phyloP scores from a whole-genome alignment of 73 alveolate genomes.

The Tetrahymena thermophila region DNA sequence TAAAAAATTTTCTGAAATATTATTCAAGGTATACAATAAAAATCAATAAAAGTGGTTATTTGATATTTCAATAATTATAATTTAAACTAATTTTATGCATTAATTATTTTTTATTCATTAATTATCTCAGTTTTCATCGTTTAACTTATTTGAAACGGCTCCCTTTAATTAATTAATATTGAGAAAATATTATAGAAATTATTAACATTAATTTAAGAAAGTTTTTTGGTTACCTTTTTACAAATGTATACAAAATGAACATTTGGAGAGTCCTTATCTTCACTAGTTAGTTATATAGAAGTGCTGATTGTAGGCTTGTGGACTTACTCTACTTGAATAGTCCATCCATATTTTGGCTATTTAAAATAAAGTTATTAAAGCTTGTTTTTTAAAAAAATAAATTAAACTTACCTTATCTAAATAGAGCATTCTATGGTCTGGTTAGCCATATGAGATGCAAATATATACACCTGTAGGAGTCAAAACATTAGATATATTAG shows the following conservation, averaged over 20 bases:
- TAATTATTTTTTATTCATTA: not conserved
- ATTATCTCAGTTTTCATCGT: not conserved
- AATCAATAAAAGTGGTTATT: no score
- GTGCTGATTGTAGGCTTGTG: constrained; percentile 89
- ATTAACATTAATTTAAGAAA: not conserved
- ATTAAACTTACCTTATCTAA: constrained; percentile 78
- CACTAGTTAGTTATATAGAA: constrained; percentile 79
- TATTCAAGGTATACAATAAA: not conserved
- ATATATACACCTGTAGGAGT: constrained; percentile 93
- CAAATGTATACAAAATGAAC: constrained; percentile 91
- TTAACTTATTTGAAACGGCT: not conserved
- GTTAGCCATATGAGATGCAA: constrained; percentile 91
- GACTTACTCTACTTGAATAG: constrained; percentile 72
- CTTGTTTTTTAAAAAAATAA: constrained; percentile 15
- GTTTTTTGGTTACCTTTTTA: constrained; percentile 23
- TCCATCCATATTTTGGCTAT: constrained; percentile 20
- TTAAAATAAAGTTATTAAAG: not conserved
- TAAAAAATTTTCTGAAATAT: no score
- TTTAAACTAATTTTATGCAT: not conserved
- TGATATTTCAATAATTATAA: not conserved
- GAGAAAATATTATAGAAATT: not conserved
- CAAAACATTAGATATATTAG: constrained; percentile 83
- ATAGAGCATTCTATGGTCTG: constrained; percentile 78
- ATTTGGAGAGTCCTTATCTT: constrained; percentile 89
- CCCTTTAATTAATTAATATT: not conserved